These are phyloP conservation scores for Russula dissimulans DNA, from an alignment of 768 basidiomycete genomes.

Conservation along the genomic window DNA sequence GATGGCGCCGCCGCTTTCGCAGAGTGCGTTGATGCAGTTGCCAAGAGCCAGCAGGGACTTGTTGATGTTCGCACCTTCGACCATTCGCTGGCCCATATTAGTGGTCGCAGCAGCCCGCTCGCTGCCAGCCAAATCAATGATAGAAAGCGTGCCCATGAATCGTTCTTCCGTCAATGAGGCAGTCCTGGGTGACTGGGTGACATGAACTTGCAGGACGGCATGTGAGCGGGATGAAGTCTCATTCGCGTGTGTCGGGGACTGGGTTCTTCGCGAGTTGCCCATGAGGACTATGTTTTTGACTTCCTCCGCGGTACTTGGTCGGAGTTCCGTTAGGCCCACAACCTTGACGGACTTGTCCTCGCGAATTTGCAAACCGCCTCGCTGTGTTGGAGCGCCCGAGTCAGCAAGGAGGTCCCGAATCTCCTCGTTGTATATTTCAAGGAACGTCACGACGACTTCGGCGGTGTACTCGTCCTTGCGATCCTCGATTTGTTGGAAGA, in stretches of 20 bases:
- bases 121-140: constrained; percentile 96
- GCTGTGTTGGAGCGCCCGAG: constrained; percentile 47
- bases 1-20: constrained; percentile 80
- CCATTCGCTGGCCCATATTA: constrained; percentile 97
- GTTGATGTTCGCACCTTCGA: constrained; percentile 98
- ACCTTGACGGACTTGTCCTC: constrained; percentile 94
- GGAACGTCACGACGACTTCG: constrained; percentile 87
- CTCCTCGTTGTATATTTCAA: constrained; percentile 99
- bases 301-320: constrained; percentile 77
- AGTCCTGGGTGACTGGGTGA: constrained; percentile 79
- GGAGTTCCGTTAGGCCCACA: constrained; percentile 71
- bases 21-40: constrained; percentile 97
- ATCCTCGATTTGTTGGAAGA: constrained; percentile 89
- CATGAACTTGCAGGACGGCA: constrained; percentile 93
- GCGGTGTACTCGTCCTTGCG: constrained; percentile 76
- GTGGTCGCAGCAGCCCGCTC: constrained; percentile 93
- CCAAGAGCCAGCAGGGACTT: constrained; percentile 95
- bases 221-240: constrained; percentile 96
- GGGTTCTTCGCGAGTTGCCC: constrained; percentile 83
- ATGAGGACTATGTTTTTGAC: constrained; percentile 89
- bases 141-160: constrained; percentile 86
- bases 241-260: constrained; percentile 93
- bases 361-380: constrained; percentile 85
- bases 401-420: constrained; percentile 92
- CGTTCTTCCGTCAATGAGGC: constrained; percentile 74